Evolutionary conservation across 1,284 basidiomycete species (phyloP).

Genomic region (Apiotrichum gracile): DNA sequence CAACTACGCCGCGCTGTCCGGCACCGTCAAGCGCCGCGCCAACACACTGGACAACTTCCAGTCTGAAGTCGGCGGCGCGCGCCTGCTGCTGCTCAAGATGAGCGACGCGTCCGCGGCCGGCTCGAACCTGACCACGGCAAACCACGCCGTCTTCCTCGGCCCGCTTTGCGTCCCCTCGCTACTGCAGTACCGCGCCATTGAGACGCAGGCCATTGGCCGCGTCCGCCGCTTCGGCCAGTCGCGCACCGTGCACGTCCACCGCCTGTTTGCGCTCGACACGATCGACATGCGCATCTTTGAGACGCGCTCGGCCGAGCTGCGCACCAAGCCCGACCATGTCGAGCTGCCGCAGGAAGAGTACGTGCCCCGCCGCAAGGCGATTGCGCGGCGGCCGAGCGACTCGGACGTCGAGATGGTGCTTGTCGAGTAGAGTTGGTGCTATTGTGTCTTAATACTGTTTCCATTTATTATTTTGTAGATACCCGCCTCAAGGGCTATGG

Average conservation of each 20-base stretch:
- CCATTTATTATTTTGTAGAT: too few relatives aligned
- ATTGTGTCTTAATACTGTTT: too few relatives aligned
- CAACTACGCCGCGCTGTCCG: conserved; percentile 72
- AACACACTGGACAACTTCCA: conserved; percentile 80
- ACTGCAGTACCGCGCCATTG: conserved; percentile 77
- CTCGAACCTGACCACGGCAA: conserved; percentile 84
- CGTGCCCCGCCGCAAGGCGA: background rate
- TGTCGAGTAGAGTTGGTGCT: too few relatives aligned
- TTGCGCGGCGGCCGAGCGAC: background rate
- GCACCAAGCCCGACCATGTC: conserved; percentile 32
- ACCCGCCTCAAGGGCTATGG: too few relatives aligned
- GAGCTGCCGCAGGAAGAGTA: conserved; percentile 27
- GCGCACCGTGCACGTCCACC: conserved; percentile 71
- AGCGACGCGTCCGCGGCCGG: conserved; percentile 92
- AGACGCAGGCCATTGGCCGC: conserved; percentile 86
- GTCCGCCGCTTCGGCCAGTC: conserved; percentile 78
- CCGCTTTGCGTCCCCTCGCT: conserved; percentile 71
- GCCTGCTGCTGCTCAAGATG: conserved; percentile 81
- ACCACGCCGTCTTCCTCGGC: conserved; percentile 90
- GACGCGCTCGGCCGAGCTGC: conserved; percentile 21
- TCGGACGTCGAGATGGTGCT: background rate
- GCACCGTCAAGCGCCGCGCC: conserved; percentile 67
- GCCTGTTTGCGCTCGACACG: conserved; percentile 72
- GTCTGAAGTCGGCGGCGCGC: conserved; percentile 52
- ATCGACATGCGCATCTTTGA: conserved; percentile 70